Evolutionary conservation across 2,329 filamentous ascomycete species (phyloP).

Genomic region (Alternaria metachromatica): DNA sequence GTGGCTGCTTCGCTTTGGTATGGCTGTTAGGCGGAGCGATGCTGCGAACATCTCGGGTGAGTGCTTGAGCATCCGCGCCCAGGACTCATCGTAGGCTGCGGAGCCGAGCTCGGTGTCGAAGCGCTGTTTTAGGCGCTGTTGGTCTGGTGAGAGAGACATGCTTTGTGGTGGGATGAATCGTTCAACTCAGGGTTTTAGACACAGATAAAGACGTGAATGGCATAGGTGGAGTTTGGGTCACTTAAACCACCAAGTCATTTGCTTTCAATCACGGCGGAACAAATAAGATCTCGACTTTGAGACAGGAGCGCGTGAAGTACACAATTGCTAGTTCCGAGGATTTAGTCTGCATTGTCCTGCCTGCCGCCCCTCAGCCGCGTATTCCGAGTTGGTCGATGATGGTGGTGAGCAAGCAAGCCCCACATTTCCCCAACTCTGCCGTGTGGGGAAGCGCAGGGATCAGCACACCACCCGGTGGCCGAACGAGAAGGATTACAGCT

Average conservation of each 20-base stretch:
- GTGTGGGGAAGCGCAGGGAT: slow-evolving; percentile 15
- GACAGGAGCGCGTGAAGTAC: not conserved
- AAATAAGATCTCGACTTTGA: not conserved
- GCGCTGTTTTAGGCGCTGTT: slow-evolving; percentile 30
- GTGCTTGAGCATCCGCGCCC: slow-evolving; percentile 35
- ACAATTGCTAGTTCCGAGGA: not conserved
- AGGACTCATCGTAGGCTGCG: slow-evolving; percentile 33
- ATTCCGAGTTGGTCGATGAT: too few species aligned
- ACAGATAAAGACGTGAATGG: not conserved
- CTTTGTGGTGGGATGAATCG: not conserved
- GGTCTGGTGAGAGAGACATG: slow-evolving; percentile 30
- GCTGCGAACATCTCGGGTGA: slow-evolving; percentile 42
- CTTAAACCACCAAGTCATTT: too few species aligned
- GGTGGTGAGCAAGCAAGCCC: slow-evolving; percentile 7
- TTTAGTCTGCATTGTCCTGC: fast-evolving
- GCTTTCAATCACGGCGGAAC: not conserved
- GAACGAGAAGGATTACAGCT: not conserved
- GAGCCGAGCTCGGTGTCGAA: slow-evolving; percentile 34
- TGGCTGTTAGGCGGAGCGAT: slow-evolving; percentile 30
- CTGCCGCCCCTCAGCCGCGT: not conserved
- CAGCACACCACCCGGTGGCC: not conserved
- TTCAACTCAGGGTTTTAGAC: not conserved
- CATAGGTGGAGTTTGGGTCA: not conserved
- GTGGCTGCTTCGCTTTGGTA: slow-evolving; percentile 41
- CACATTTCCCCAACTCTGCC: slow-evolving; percentile 12